These are phyloP conservation scores for Candida ovalis DNA, from an alignment of 805 yeast species.

Conservation along the genomic window DNA sequence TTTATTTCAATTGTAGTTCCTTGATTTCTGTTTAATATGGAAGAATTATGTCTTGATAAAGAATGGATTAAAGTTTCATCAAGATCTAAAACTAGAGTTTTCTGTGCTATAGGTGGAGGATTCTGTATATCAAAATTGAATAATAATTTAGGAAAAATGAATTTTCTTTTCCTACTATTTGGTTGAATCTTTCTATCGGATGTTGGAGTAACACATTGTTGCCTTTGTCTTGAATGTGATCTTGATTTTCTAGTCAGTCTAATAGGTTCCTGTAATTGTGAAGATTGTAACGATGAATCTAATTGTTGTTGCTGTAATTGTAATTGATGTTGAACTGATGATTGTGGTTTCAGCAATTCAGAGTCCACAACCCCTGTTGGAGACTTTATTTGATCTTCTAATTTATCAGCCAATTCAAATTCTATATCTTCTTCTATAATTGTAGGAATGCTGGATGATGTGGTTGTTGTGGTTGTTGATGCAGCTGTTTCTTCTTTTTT, in stretches of 20 bases:
- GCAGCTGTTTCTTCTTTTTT: conserved; percentile 3
- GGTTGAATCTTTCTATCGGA: not conserved
- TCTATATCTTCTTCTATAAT: conserved; percentile 34
- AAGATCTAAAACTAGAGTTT: conserved; percentile 79
- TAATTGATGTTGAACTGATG: conserved; percentile 1
- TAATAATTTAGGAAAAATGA: conserved; percentile 32
- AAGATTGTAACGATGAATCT: conserved; percentile 1
- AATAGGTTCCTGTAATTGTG: not conserved
- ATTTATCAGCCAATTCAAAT: conserved; percentile 28
- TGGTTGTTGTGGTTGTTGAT: too few species aligned
- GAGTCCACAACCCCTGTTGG: conserved; percentile 23
- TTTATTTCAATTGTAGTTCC: conserved; percentile 81
- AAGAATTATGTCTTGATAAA: conserved; percentile 57
- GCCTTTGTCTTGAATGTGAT: not conserved
- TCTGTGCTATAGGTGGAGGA: conserved; percentile 35
- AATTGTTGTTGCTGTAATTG: conserved; percentile 3
- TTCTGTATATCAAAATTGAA: conserved; percentile 30
- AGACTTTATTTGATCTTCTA: conserved; percentile 33
- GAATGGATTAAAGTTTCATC: conserved; percentile 96
- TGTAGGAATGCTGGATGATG: conserved; percentile 22
- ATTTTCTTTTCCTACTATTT: conserved; percentile 23
- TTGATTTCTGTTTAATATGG: conserved; percentile 39
- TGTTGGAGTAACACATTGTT: not conserved
- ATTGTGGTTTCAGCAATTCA: conserved; percentile 4
- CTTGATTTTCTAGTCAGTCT: not conserved